Conservation (phyloP, 441 rosid genomes). For the Populus hybrid region DNA sequence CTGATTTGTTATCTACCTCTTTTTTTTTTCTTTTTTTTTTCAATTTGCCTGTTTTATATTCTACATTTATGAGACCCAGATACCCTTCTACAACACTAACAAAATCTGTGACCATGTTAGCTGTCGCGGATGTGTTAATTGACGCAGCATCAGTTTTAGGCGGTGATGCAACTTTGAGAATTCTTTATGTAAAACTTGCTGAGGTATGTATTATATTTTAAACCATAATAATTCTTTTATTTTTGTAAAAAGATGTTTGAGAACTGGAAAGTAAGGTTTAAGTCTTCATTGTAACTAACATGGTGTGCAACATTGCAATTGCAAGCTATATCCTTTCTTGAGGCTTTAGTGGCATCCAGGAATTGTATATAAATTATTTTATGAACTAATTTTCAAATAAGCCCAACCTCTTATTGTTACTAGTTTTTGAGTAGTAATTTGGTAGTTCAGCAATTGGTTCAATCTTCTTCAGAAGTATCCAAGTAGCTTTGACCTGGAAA, state of each 20-base stretch:
- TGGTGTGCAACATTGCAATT: neutral
- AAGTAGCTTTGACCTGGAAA: neutral
- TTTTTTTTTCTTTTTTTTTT: too few relatives aligned
- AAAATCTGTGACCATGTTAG: slow-evolving; percentile 51
- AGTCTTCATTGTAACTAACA: neutral
- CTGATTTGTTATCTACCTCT: neutral
- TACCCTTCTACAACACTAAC: slow-evolving; percentile 33
- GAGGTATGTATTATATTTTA: slow-evolving; percentile 38
- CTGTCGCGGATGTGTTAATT: slow-evolving; percentile 94
- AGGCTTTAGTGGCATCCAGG: neutral
- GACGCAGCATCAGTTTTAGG: slow-evolving; percentile 95
- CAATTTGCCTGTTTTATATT: slow-evolving; percentile 5
- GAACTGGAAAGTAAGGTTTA: neutral
- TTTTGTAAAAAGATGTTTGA: neutral
- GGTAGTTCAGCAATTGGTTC: neutral
- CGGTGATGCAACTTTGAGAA: slow-evolving; percentile 30
- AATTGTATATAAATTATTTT: neutral
- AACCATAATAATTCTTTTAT: neutral
- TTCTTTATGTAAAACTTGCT: neutral
- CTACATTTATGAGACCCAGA: slow-evolving; percentile 9
- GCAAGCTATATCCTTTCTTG: neutral
- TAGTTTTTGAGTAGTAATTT: neutral
- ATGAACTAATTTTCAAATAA: neutral
- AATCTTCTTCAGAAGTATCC: neutral
- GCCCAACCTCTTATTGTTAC: neutral